Base-by-base conservation (phyloP, 345 rosid genomes). In the Eucalyptus paniculata region DNA sequence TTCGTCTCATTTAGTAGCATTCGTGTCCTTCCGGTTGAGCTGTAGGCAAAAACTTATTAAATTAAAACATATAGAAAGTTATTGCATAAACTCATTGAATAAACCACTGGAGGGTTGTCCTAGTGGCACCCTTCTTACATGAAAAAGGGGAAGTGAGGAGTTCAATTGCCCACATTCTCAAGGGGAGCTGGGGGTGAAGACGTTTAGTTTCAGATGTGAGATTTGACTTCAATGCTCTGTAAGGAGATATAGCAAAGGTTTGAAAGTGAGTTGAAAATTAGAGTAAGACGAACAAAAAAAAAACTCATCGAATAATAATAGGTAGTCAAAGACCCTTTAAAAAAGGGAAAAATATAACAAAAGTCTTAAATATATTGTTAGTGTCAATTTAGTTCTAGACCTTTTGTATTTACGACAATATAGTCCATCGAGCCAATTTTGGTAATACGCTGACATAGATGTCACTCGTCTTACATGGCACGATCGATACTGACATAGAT, bases 221-320 rank as follows among this genome's bases (percentile, higher is more conserved):
- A 24, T 24, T 56, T 0, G 3, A 24, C 62, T 23, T 2, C 8
- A 9, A 56, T 56, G 30, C 30, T 56, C 0, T 56, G 2, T 24
- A 24, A 56, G 5, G 6, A 56, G 62, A 10, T 2, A 24, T 9
- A 24, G 28, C 3, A 56, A 56, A 56, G 2, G 12, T 56, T 56
- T 56, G 62, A 56, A 0, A 56, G 6, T 56, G 13, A 56, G 6
- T 24, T 56, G 30, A 24, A 10, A 24, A 56, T 23, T 56, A 56
- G 30, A 24, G 30, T 56, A 24, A 24, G 13, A 56, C 0, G 5
- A 1, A 56, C 56, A 23, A 23, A 9, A 56, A 54, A 24, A 21
- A 23, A 56, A 54, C 28, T 56, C 62, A 1, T 23, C 3, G 3
- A 56, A 56, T 56, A 56, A 56, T 56, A 56, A 56, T 56, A 9